These are phyloP conservation scores for Trichophyton mentagrophytes DNA, from an alignment of 2,329 filamentous ascomycete species.

Conservation along the genomic window DNA sequence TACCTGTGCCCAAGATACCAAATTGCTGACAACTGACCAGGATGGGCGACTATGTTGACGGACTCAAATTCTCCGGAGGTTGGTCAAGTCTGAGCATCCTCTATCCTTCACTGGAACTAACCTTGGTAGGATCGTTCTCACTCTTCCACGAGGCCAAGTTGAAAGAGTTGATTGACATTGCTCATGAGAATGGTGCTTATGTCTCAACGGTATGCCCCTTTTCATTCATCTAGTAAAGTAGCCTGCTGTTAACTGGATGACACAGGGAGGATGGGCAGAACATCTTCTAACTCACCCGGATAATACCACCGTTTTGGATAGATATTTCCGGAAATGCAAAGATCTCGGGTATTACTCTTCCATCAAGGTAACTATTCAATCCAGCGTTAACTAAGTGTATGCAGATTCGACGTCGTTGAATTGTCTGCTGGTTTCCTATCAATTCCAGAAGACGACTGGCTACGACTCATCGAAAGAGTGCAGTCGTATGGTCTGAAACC, in stretches of 20 bases:
- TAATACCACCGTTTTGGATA: slow-evolving; percentile 35
- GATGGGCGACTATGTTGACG: slow-evolving; percentile 43
- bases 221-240: background rate
- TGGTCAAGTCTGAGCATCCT: background rate
- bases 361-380: background rate
- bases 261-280: slow-evolving; percentile 42
- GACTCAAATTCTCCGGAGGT: slow-evolving; percentile 44
- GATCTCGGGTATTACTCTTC: slow-evolving; percentile 30
- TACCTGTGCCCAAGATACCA: background rate
- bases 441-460: slow-evolving; percentile 42
- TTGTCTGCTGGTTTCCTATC: slow-evolving; percentile 43
- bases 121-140: slow-evolving; percentile 34
- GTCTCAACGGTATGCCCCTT: slow-evolving; percentile 36
- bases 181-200: slow-evolving; percentile 39
- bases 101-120: background rate
- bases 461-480: slow-evolving; percentile 38
- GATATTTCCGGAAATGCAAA: slow-evolving; percentile 41
- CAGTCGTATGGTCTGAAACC: slow-evolving; percentile 38
- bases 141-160: slow-evolving; percentile 37
- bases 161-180: slow-evolving; percentile 38
- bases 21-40: slow-evolving; percentile 16
- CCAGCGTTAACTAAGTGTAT: background rate
- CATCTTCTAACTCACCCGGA: slow-evolving; percentile 41
- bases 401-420: slow-evolving; percentile 43
- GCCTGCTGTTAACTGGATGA: background rate